These are phyloP conservation scores for Acanthamoeba royreba DNA, from an alignment of 208 protist genomes.

Conservation along the genomic window DNA sequence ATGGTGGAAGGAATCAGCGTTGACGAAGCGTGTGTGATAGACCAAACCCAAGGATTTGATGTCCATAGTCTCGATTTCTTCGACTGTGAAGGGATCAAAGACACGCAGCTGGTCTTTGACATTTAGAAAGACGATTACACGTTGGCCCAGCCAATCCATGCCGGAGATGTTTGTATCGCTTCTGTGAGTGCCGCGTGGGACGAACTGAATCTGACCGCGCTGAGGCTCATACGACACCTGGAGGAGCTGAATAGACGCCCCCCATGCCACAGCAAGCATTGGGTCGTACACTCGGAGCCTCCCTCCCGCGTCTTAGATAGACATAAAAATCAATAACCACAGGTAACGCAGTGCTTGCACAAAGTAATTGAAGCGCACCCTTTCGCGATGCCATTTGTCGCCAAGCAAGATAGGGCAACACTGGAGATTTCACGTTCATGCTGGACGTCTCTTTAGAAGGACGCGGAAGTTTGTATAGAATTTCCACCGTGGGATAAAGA, in stretches of 20 bases:
- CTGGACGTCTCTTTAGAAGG: not conserved
- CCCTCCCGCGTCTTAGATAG: not conserved
- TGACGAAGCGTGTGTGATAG: slow-evolving; percentile 50
- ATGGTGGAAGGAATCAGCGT: slow-evolving; percentile 8
- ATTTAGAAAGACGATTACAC: not conserved
- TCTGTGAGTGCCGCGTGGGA: not conserved
- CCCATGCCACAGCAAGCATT: slow-evolving; percentile 31
- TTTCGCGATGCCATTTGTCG: not conserved
- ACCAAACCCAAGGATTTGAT: slow-evolving; percentile 51
- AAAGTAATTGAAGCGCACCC: too few species aligned
- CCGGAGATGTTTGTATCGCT: slow-evolving; percentile 24
- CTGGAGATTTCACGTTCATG: not conserved
- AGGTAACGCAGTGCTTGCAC: too few species aligned
- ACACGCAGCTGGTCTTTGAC: slow-evolving; percentile 54
- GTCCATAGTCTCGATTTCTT: slow-evolving; percentile 61
- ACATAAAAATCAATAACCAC: too few species aligned
- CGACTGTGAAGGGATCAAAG: slow-evolving; percentile 61
- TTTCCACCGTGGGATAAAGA: not conserved
- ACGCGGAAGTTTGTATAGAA: not conserved
- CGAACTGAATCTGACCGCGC: not conserved
- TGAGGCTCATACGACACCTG: not conserved
- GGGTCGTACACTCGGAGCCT: not conserved
- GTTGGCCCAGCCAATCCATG: slow-evolving; percentile 39
- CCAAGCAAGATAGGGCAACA: slow-evolving; percentile 17
- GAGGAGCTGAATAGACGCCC: not conserved